phyloP scores from a whole-genome alignment of 2,329 filamentous ascomycete genomes.

The Aureobasidium leucospermi region DNA sequence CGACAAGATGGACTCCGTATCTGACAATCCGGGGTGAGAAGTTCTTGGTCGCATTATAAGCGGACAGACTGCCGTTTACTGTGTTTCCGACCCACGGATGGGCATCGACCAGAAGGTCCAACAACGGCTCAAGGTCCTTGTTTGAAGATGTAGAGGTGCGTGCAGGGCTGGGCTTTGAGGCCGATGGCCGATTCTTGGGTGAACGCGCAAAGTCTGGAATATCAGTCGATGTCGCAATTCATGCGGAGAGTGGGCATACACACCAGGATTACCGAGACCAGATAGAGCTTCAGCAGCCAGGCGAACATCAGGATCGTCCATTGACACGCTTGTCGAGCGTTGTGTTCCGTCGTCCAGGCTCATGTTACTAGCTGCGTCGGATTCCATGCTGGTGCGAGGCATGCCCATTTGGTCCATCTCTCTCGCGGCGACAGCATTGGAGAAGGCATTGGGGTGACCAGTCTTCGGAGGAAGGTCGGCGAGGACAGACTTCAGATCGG shows the following conservation, averaged over 20 bases:
- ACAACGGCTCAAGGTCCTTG: constrained; percentile 65
- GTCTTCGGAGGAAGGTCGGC: constrained; percentile 26
- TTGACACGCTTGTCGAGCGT: constrained; percentile 36
- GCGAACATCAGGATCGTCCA: constrained; percentile 43
- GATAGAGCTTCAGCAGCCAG: constrained; percentile 44
- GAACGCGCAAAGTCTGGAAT: constrained; percentile 37
- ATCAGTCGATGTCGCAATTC: constrained; percentile 7
- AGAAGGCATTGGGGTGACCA: constrained; percentile 18
- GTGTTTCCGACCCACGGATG: constrained; percentile 81
- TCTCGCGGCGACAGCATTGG: constrained; percentile 23
- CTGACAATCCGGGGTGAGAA: constrained; percentile 81
- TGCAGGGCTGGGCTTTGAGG: constrained; percentile 20
- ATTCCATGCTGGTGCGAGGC: constrained; percentile 25
- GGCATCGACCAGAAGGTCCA: constrained; percentile 79
- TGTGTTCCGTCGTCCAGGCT: constrained; percentile 32
- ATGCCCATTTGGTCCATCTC: constrained; percentile 13
- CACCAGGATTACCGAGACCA: constrained; percentile 43
- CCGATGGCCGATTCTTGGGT: constrained; percentile 25
- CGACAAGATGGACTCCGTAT: constrained; percentile 83
- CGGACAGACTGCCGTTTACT: constrained; percentile 67
- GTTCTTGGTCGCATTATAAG: constrained; percentile 81
- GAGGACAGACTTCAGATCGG: constrained; percentile 38
- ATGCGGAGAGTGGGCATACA: constrained; percentile 16
- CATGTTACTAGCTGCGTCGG: constrained; percentile 37
- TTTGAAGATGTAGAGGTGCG: constrained; percentile 26